Evolutionary conservation across 345 rosid species (phyloP).

Genomic region (Sisymbrium irio): DNA sequence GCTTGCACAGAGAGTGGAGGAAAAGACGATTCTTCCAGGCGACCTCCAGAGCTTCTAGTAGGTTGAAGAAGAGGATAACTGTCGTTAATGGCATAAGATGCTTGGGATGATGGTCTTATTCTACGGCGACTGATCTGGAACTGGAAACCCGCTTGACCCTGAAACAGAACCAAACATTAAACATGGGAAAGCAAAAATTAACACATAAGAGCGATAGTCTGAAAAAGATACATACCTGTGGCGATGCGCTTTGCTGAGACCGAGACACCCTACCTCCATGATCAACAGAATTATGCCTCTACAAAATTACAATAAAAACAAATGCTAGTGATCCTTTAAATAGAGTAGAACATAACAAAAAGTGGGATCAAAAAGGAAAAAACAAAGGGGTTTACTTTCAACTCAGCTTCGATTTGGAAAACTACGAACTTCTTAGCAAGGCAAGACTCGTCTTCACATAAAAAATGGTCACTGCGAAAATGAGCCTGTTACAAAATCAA

Average conservation of each 20-base stretch:
- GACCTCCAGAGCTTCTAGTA: conserved; percentile 51
- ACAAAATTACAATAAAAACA: conserved; percentile 19
- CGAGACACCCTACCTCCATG: conserved; percentile 92
- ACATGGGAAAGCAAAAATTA: background rate
- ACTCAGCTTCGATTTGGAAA: conserved; percentile 72
- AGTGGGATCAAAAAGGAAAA: background rate
- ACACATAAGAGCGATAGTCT: background rate
- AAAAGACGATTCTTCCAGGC: conserved; percentile 63
- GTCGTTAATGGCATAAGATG: conserved; percentile 25
- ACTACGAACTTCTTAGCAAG: conserved; percentile 85
- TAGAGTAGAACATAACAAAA: conserved; percentile 7
- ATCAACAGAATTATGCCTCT: conserved; percentile 81
- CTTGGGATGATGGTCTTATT: conserved; percentile 46
- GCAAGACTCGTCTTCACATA: conserved; percentile 89
- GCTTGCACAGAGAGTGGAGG: conserved; percentile 64
- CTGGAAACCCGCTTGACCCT: conserved; percentile 84
- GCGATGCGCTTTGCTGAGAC: conserved; percentile 72
- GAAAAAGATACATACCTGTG: conserved; percentile 48
- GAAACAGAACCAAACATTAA: conserved; percentile 1
- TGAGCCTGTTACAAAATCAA: conserved; percentile 57
- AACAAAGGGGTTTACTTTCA: conserved; percentile 54
- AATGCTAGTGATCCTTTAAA: background rate
- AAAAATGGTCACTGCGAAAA: conserved; percentile 74
- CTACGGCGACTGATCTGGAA: conserved; percentile 60
- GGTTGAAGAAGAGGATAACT: conserved; percentile 53